Evolutionary conservation across 2,329 filamentous ascomycete species (phyloP).

Genomic region (Stemphylium beticola): DNA sequence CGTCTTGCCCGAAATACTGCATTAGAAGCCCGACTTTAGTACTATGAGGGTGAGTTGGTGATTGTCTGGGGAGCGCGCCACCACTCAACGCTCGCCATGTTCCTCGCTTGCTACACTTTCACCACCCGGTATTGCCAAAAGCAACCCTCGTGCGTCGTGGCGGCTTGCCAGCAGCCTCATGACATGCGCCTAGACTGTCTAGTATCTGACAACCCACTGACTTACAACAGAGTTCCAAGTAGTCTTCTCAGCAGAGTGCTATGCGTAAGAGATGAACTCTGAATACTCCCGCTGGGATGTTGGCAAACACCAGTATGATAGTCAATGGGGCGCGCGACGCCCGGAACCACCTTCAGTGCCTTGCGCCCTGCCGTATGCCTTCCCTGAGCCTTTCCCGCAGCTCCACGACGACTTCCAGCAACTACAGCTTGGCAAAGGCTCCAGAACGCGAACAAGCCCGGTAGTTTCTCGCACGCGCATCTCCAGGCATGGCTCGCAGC

Average conservation of each 20-base stretch:
- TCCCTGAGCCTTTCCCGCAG: slow-evolving; percentile 32
- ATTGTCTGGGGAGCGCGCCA: slow-evolving; percentile 29
- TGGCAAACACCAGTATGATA: slow-evolving; percentile 39
- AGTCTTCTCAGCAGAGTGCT: slow-evolving; percentile 31
- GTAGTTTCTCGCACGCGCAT: slow-evolving; percentile 44
- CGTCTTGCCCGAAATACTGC: slow-evolving; percentile 21
- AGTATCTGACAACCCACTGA: slow-evolving; percentile 27
- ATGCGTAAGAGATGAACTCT: slow-evolving; percentile 49
- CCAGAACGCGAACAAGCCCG: slow-evolving; percentile 43
- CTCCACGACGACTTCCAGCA: slow-evolving; percentile 34
- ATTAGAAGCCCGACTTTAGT: slow-evolving; percentile 31
- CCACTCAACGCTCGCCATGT: slow-evolving; percentile 13
- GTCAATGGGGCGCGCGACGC: slow-evolving; percentile 32
- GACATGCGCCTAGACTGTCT: slow-evolving; percentile 8
- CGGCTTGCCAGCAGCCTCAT: slow-evolving; percentile 12
- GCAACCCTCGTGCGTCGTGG: slow-evolving; percentile 11
- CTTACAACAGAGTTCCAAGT: slow-evolving; percentile 30
- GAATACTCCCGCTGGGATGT: slow-evolving; percentile 45
- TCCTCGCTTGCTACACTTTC: slow-evolving; percentile 15
- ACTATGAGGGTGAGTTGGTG: slow-evolving; percentile 48
- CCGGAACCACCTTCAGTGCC: slow-evolving; percentile 33
- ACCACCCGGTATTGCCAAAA: slow-evolving; percentile 6
- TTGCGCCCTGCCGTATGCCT: slow-evolving; percentile 33
- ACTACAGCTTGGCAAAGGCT: slow-evolving; percentile 34
- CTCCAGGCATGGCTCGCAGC: slow-evolving; percentile 46